Evolutionary conservation across 83 land plant genomes (phyloP), one percentile per base, ranked within the genome.

Genomic region (Picea mariana): DNA sequence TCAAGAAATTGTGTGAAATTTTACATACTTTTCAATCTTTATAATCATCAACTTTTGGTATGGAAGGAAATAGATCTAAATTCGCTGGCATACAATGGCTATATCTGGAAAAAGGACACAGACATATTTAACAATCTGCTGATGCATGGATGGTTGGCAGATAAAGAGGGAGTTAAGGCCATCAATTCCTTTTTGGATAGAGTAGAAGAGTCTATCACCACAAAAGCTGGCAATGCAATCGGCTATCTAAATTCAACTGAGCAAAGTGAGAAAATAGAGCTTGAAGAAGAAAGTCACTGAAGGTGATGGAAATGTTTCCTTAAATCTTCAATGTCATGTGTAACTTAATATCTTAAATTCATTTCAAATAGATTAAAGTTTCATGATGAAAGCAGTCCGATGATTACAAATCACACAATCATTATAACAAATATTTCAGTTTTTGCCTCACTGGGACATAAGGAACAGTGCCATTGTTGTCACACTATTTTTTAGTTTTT

Each of bases 171-270:
- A 44, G 24, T 44, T 47, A 73, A 9, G 77, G 47, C 15, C 6
- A 73, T 73, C 26, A 44, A 21, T 42, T 73, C 58, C 55, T 73
- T 73, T 73, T 73, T 73, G 58, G 77, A 73, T 73, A 73, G 24
- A 73, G 58, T 73, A n/a, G 77, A 73, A 73, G 77, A 73, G 55
- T 18, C 42, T 44, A 49, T 73, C 9, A 21, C n/a, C 26, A 73
- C n/a, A 21, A 73, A 44, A 20, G 77, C 47, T 73, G 77, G 52
- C 47, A 9, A n/a, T 73, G 55, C 58, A 73, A 20, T 73, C 55
- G 9, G 44, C 24, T 20, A 9, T n/a, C 44, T 40, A 73, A 44
- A 44, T 47, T 44, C 55, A 44, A 11, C 55, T 20, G 77, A 73
- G 23, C 77, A 73, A 73, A 73, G 26, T 44, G 26, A 73, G 77